phyloP scores from a whole-genome alignment of 345 rosid genomes.

The Euphorbia tirucalli region DNA sequence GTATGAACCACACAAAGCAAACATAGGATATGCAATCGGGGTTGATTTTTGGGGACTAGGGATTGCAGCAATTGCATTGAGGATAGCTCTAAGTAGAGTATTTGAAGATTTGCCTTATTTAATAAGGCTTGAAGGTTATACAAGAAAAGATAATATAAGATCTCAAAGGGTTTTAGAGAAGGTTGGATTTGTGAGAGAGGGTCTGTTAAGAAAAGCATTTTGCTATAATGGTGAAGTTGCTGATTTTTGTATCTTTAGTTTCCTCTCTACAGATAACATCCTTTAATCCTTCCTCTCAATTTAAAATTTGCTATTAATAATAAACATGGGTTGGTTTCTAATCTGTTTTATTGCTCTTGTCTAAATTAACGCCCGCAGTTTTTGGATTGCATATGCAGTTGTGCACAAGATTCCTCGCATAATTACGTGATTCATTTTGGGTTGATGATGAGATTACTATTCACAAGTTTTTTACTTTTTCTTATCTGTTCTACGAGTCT shows the following conservation, averaged over 20 bases:
- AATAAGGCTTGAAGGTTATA: conserved; percentile 56
- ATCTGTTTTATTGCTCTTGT: too few relatives aligned
- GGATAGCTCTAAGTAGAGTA: conserved; percentile 30
- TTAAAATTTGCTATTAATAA: too few relatives aligned
- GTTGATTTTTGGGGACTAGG: conserved; percentile 46
- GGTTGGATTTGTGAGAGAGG: conserved; percentile 57
- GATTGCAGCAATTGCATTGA: conserved; percentile 34
- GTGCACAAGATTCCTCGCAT: too few relatives aligned
- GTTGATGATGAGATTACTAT: too few relatives aligned
- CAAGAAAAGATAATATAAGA: conserved; percentile 46
- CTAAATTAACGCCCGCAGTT: too few relatives aligned
- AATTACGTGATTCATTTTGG: too few relatives aligned
- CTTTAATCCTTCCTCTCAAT: too few relatives aligned
- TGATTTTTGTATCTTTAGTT: conserved; percentile 44
- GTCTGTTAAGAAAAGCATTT: conserved; percentile 50
- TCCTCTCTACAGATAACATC: conserved; percentile 32
- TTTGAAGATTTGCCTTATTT: conserved; percentile 30
- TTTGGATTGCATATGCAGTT: too few relatives aligned
- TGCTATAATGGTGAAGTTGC: conserved; percentile 44
- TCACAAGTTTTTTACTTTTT: too few relatives aligned
- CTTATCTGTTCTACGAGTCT: too few relatives aligned
- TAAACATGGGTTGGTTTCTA: too few relatives aligned
- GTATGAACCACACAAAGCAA: conserved; percentile 39
- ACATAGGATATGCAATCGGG: conserved; percentile 36
- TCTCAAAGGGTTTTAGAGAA: conserved; percentile 65